These are phyloP conservation scores for Uromyces viciae-fabae DNA, from an alignment of 1,284 basidiomycete genomes.

Conservation along the genomic window DNA sequence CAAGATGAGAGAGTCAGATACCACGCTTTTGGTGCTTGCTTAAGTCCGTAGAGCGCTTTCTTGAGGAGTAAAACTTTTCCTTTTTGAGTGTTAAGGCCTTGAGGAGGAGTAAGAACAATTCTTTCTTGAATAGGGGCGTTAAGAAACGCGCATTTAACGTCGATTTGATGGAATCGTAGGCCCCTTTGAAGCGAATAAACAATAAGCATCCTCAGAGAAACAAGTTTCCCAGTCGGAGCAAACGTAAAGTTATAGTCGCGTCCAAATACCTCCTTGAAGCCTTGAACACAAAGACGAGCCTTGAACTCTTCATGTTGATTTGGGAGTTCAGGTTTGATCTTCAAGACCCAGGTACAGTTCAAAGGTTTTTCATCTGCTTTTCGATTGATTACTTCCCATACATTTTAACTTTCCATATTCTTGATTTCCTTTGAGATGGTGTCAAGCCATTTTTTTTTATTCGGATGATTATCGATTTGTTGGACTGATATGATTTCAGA, in stretches of 20 bases:
- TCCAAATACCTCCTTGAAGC: not conserved
- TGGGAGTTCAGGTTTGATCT: not conserved
- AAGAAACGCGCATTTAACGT: not conserved
- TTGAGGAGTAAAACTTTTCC: not conserved
- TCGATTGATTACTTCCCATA: not conserved
- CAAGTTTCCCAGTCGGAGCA: not conserved
- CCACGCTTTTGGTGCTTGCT: conserved; percentile 3
- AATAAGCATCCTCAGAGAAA: not conserved
- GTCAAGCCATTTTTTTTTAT: not conserved
- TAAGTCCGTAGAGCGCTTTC: conserved; percentile 2
- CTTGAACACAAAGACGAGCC: not conserved
- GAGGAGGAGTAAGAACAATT: not conserved
- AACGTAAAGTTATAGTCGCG: not conserved
- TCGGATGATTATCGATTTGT: not conserved
- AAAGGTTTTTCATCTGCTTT: not conserved
- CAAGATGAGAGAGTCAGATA: not conserved
- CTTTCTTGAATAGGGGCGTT: not conserved
- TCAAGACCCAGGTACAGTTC: not conserved
- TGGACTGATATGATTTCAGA: not conserved
- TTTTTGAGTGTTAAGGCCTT: not conserved
- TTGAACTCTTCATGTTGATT: not conserved
- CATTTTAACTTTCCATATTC: not conserved
- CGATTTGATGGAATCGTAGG: not conserved
- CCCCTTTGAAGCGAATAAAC: not conserved
- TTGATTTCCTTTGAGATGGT: not conserved